Evolutionary conservation across 306 rosid genomes (phyloP), one percentile per base, ranked within the genome.

Genomic region (Abrus precatorius): DNA sequence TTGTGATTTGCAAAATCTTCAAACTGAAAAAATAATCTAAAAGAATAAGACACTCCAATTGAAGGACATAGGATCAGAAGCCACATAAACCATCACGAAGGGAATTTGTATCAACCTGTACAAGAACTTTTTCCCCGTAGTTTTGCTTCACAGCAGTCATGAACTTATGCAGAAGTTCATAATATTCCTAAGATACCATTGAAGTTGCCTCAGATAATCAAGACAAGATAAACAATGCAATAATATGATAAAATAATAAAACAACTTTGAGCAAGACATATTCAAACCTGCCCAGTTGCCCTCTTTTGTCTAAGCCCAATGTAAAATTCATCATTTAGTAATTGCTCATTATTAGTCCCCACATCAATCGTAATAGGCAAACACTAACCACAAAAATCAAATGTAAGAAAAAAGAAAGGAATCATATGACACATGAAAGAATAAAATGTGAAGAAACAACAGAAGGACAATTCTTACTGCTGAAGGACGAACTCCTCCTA

Each of bases 1-100:
- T 96, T 96, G 97, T 93, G 98, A 84, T 93, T 96, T n/a, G 99
- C 99, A 75, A 96, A 96, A 86, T 96, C 99, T 84, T 96, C 99
- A 72, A 91, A 96, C 99, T 96, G 90, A 59, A 86, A 54, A 80
- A 80, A 49, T 64, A 56, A 85, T 69, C 75, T 50, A 68, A 75
- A 84, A 76, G 63, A 29, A 74, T 66, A 33, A 85, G 82, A 78
- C 69, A 60, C 44, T 2, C 75, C 79, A 75, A 76, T n/a, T 47
- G 62, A 56, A 33, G 65, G 61, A 28, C 67, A 72, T 6, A 56
- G 73, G 59, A 57, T 43, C 28, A 61, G 30, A 67, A 56, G 69
- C 45, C 40, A 13, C 76, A 57, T 65, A 66, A 67, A 56, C 33
- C 34, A 63, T 52, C 34, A 63, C 47, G 77, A 64, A 83, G 61